Base-by-base conservation (phyloP, 208 protist species). In the Trypanosomatidae sp. region DNA sequence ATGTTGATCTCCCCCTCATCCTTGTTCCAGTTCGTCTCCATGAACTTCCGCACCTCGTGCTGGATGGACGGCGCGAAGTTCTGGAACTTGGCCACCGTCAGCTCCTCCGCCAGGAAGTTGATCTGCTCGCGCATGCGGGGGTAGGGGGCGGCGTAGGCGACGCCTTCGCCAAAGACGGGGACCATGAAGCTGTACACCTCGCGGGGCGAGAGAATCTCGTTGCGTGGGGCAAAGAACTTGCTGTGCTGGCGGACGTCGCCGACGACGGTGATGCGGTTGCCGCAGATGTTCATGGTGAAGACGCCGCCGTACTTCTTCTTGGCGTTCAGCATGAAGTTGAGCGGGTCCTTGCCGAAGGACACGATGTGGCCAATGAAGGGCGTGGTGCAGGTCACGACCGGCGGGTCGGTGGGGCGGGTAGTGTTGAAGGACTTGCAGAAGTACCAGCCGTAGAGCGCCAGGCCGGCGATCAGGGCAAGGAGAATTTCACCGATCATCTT, bases 181-280 rank as follows among this genome's bases (percentile, higher is more conserved):
- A 89, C 83, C 89, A 95, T 95, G 69, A 95, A 94, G 46, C 67
- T 80, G 84, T 95, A 95, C 47, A 95, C 91, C 86, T 95, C 91
- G n/a, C 89, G 85, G 13, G 91, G 89, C 1, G 87, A 92, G 15
- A 95, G 82, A 39, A 93, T 79, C 66, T 95, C 91, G 74, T 95
- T 94, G 22, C 91, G 86, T 2, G 88, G 89, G 47, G 82, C 69
- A 74, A 95, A 95, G 79, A 95, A 95, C 71, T 88, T 88, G 73
- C 79, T 74, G 82, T 95, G 91, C 76, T 91, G 80, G 65, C 76
- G 86, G 6, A 89, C 83, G 68, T 95, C 88, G 33, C 84, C 87
- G 55, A 95, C 87, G 43, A 95, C 65, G 28, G 89, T 94, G 70
- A 95, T 77, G 77, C 89, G 87, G 70, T 91, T 90, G 44, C 91